Evolutionary conservation across 2,329 filamentous ascomycete genomes (phyloP), one percentile per base, ranked within the genome.

Genomic region (Elsinoe arachidis): DNA sequence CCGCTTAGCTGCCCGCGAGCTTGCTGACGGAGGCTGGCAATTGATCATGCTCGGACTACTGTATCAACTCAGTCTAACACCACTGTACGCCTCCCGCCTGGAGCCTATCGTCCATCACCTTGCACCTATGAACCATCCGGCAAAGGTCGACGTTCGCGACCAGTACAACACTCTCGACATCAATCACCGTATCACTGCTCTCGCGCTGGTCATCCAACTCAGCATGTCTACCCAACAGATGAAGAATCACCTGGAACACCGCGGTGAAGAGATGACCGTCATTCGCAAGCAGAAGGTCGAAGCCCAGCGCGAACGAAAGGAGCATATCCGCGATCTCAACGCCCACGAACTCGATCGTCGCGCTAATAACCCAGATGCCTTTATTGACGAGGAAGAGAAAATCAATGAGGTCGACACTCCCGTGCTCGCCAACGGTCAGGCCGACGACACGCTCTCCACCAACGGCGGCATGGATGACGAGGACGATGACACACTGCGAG

Each of bases 231-330:
- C 93, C 0, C 91, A 90, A 68, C 85, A 87, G 1, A 82, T 97
- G 63, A 85, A 92, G 55, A 85, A 83, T 14, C 95, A 95, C 68
- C 87, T 99, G 78, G 90, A 96, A 63, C 86, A 92, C 61, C 95
- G 91, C 73, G 90, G 87, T 62, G 88, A 92, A 67, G 88, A 90
- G 56, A 96, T 97, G 91, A 99, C 93, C 1, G 83, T 85, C 56
- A 90, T 95, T 67, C 85, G 93, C 52, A 99, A 99, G 72, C 88
- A 95, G 69, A 96, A 96, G 75, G 96, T 96, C 60, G 89, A 95
- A 63, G 87, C 84, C 72, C 92, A 97, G 73, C 83, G 90, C 62
- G 83, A 87, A 64, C 84, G 87, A 62, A 86, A 85, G 70, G 57
- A 55, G 21, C 61, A 61, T 2, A 62, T 65, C 56, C 66, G 90